Base-by-base conservation (phyloP, 2,329 filamentous ascomycete genomes). In the Delphinella strobiligena region DNA sequence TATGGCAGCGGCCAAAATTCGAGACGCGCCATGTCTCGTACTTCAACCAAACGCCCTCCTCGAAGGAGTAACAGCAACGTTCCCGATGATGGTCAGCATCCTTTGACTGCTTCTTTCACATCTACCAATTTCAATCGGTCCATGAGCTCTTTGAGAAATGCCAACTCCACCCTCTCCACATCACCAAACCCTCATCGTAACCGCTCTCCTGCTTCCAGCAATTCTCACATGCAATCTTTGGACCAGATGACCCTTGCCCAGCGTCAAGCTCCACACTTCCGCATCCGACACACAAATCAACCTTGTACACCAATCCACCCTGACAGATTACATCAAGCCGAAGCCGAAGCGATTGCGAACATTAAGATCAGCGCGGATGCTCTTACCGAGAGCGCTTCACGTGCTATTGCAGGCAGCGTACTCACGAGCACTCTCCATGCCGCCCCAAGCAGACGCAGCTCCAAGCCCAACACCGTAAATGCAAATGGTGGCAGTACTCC, bases 341-440 rank as follows among this genome's bases (percentile, higher is more conserved):
- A 96, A 61, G 88, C 91, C 52, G 83, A 93, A 41, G 87, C 88
- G 0, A 80, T 87, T 44, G 81, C 84, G 31, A 87, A 95, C 49
- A 75, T 93, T 42, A 87, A 87, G 4, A 69, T 96, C 34, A 83
- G 80, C 0, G 86, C 93, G 55, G 85, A 91, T 38, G 80, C 95
- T 59, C 85, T 96, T 67, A 80, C 85, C 1, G 91, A 96, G 54
- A 95, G 89, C 54, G 83, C 88, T 1, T 89, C 84, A 14, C 77
- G 89, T 18, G 84, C 86, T 32, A 84, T 96, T 45, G 87, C 88
- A 4, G 82, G 94, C 61, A 81, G 88, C 19, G 80, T 85, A 1
- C 68, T 93, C 22, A 48, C 41, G 16, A 45, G 53, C 29, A 51
- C 53, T 9, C 45, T 52, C 17, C 35, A 46, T 11, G 29, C 9